A percentile compares a stretch with the other conserved stretches of the same genome.
Conservation (phyloP, 208 protist species). For the Crithidia brevicula region DNA sequence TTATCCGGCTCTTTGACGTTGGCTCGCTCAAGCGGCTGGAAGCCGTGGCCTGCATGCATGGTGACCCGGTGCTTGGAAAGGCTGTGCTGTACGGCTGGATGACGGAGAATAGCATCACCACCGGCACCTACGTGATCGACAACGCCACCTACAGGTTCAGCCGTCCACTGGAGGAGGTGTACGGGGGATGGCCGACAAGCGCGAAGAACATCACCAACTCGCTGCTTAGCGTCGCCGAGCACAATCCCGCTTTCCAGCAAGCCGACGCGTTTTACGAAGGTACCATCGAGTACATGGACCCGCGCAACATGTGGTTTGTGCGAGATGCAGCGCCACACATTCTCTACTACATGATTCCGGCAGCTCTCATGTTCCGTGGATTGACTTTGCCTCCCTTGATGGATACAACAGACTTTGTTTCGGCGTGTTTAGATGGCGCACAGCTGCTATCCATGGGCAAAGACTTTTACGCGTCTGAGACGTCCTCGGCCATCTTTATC, state of each 20-base stretch:
- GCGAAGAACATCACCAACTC: slow-evolving; percentile 1
- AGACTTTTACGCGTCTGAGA: neutral
- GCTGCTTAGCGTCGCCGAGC: neutral
- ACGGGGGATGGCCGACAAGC: neutral
- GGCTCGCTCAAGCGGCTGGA: neutral
- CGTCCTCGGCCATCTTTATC: slow-evolving; percentile 11
- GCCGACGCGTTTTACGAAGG: slow-evolving; percentile 13
- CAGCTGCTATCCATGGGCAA: neutral
- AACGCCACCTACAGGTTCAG: slow-evolving; percentile 5
- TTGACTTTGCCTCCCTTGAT: neutral
- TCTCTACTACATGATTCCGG: slow-evolving; percentile 13
- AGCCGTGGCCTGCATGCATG: slow-evolving; percentile 19
- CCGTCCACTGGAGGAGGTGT: slow-evolving; percentile 12
- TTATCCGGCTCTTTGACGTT: neutral
- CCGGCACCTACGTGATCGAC: slow-evolving; percentile 11
- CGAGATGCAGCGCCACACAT: slow-evolving; percentile 1
- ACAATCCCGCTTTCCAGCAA: neutral
- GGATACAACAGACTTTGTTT: slow-evolving; percentile 3
- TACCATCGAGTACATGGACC: slow-evolving; percentile 8
- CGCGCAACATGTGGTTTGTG: neutral
- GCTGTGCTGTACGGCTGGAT: slow-evolving; percentile 13
- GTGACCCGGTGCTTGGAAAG: neutral
- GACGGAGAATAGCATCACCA: slow-evolving; percentile 7
- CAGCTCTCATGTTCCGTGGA: slow-evolving; percentile 2
- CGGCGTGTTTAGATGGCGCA: slow-evolving; percentile 14